Conservation (phyloP, 495 filamentous ascomycete genomes). For the Alectoria sarmentosa region DNA sequence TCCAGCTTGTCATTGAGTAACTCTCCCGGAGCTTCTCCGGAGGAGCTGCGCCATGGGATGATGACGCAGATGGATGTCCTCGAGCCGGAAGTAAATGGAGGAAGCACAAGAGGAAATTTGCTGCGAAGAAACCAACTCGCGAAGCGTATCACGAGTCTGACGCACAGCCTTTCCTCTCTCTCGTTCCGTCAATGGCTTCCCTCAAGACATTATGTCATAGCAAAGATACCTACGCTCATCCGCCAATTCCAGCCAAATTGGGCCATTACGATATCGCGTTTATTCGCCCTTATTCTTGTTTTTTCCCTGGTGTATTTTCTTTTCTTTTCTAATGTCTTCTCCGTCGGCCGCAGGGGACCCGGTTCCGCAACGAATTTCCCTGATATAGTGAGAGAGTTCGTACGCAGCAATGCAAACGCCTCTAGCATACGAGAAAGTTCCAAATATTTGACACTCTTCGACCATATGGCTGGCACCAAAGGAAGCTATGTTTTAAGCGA, state of each 20-base stretch:
- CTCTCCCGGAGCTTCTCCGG: constrained; percentile 44
- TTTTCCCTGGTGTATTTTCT: constrained; percentile 71
- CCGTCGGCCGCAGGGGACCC: constrained; percentile 37
- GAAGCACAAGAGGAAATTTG: constrained; percentile 25
- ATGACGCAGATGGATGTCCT: constrained; percentile 77
- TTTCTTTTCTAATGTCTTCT: constrained; percentile 75
- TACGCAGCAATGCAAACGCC: constrained; percentile 61
- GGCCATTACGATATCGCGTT: constrained; percentile 54
- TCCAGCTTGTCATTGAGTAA: constrained; percentile 51
- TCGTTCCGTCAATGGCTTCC: constrained; percentile 47
- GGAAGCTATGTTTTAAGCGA: constrained; percentile 77
- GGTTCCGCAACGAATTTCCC: constrained; percentile 54
- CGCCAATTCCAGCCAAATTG: constrained; percentile 34
- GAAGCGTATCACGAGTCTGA: constrained; percentile 48
- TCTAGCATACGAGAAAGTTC: constrained; percentile 63
- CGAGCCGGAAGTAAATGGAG: constrained; percentile 51
- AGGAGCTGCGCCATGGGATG: constrained; percentile 68
- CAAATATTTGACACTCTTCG: constrained; percentile 63
- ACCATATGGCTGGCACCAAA: constrained; percentile 86
- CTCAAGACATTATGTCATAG: constrained; percentile 23
- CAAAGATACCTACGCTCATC: constrained; percentile 18
- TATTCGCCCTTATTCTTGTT: constrained; percentile 68
- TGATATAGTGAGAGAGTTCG: constrained; percentile 59
- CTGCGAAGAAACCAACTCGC: constrained; percentile 43
- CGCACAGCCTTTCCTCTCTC: constrained; percentile 48